Percentiles rank a stretch among this genome's conserved stretches.
phyloP scores from a whole-genome alignment of 176 grass and related monocot species.

The Rhynchospora pubera region DNA sequence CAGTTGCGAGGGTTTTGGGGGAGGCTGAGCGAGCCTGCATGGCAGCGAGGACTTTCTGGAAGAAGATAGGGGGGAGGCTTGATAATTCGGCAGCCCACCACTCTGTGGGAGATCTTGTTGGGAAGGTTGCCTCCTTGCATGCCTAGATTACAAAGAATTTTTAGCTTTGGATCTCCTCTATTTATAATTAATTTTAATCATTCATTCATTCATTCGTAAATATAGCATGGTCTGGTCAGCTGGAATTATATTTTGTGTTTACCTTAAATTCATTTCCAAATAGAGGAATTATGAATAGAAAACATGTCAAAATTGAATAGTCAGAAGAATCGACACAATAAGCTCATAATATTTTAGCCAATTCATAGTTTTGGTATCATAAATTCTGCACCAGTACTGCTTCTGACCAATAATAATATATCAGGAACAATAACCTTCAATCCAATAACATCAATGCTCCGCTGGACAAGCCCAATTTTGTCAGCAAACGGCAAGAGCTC shows the following conservation, averaged over 20 bases:
- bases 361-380: neutral
- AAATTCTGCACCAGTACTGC: neutral
- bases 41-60: conserved; percentile 47
- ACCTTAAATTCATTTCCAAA: neutral
- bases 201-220: neutral
- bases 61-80: conserved; percentile 29
- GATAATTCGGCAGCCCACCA: conserved; percentile 60
- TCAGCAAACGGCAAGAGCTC: conserved; percentile 34
- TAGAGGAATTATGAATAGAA: neutral
- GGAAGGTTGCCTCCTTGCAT: conserved; percentile 58
- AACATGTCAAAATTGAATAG: neutral
- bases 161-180: too few species aligned
- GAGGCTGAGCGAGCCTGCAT: conserved; percentile 33
- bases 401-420: neutral
- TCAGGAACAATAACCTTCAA: conserved; percentile 20
- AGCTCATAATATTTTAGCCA: neutral
- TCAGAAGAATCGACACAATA: neutral
- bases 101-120: conserved; percentile 32
- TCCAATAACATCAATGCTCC: conserved; percentile 34
- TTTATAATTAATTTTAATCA: too few species aligned
- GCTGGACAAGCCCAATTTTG: conserved; percentile 36
- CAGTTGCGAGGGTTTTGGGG: conserved; percentile 25
- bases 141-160: neutral
- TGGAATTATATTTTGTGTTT: neutral
- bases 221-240: neutral